phyloP scores from a whole-genome alignment of 345 rosid species.

The Pistacia atlantica region DNA sequence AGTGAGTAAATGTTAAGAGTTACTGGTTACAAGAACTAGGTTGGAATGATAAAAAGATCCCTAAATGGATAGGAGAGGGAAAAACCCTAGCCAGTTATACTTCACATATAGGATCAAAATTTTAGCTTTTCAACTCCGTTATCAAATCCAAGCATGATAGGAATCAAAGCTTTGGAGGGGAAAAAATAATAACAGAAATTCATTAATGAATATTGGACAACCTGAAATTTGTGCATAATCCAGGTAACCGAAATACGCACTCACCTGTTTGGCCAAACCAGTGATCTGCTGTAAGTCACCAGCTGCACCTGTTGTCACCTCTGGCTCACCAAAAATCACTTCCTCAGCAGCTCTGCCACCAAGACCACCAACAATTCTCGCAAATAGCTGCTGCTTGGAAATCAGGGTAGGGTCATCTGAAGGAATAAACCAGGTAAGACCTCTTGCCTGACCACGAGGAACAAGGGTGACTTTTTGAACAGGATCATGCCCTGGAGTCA shows the following conservation, averaged over 20 bases:
- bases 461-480: conserved; percentile 92
- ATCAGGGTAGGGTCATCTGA: conserved; percentile 90
- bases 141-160: not conserved
- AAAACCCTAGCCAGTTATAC: not conserved
- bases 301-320: conserved; percentile 97
- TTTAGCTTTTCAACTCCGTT: not conserved
- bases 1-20: not conserved
- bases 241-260: not conserved
- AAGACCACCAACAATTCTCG: conserved; percentile 96
- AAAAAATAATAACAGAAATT: not conserved
- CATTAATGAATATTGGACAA: not conserved
- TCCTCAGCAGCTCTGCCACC: conserved; percentile 99
- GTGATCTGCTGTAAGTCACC: conserved; percentile 99
- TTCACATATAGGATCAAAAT: not conserved
- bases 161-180: not conserved
- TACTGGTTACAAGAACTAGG: not conserved
- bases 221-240: not conserved
- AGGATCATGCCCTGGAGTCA: conserved; percentile 96
- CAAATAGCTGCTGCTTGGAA: conserved; percentile 96
- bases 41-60: not conserved
- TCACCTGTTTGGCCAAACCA: conserved; percentile 89
- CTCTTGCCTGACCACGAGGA: conserved; percentile 97
- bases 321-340: conserved; percentile 90
- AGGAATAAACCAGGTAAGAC: conserved; percentile 99
- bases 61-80: not conserved